Evolutionary conservation across 768 basidiomycete genomes (phyloP).

Genomic region (Tylopilus vinaceipallidus): DNA sequence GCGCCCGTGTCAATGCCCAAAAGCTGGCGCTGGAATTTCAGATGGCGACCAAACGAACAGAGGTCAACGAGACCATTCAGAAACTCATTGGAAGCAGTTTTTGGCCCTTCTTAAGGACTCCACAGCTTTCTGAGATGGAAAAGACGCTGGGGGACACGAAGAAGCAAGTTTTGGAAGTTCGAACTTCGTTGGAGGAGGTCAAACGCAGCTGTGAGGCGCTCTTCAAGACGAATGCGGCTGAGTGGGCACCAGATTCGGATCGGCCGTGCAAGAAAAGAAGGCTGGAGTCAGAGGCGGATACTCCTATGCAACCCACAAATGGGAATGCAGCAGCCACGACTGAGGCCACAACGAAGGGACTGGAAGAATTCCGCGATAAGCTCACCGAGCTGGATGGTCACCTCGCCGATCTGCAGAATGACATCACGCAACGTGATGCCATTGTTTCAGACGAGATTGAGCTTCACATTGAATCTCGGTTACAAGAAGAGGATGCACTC

Average conservation of each 20-base stretch:
- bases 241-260: slow-evolving; percentile 16
- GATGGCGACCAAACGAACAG: slow-evolving; percentile 31
- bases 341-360: slow-evolving; percentile 12
- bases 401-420: slow-evolving; percentile 36
- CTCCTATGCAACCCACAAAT: neutral
- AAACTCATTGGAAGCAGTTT: slow-evolving; percentile 36
- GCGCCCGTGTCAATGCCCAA: slow-evolving; percentile 22
- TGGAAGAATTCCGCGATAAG: slow-evolving; percentile 30
- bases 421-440: slow-evolving; percentile 34
- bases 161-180: slow-evolving; percentile 33
- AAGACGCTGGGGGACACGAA: slow-evolving; percentile 23
- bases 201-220: slow-evolving; percentile 22
- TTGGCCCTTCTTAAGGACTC: slow-evolving; percentile 37
- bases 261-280: slow-evolving; percentile 30
- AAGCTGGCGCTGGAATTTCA: slow-evolving; percentile 22
- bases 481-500: slow-evolving; percentile 27
- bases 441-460: slow-evolving; percentile 31
- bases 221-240: slow-evolving; percentile 15
- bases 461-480: slow-evolving; percentile 26
- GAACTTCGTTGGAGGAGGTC: slow-evolving; percentile 21
- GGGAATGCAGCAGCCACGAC: neutral
- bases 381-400: slow-evolving; percentile 28
- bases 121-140: slow-evolving; percentile 27
- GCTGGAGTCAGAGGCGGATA: slow-evolving; percentile 11
- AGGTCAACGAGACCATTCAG: slow-evolving; percentile 29